Percentiles rank a stretch among this genome's conserved stretches.
Conservation (phyloP, 257 asterid species). For the Apocynum venetum region DNA sequence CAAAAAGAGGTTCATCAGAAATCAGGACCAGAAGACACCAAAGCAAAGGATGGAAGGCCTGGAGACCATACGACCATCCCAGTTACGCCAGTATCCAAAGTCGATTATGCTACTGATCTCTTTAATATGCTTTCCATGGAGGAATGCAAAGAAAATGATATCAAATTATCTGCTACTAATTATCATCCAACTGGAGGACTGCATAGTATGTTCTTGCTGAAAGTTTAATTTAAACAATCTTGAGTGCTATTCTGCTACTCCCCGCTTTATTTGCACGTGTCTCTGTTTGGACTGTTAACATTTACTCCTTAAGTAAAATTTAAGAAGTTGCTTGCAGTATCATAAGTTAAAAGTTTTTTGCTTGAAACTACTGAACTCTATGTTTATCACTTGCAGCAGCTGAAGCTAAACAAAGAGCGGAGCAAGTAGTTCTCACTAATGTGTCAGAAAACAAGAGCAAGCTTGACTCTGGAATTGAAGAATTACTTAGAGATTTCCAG, state of each 20-base stretch:
- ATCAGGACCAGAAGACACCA: background rate
- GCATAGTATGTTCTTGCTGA: constrained; percentile 20
- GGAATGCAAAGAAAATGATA: constrained; percentile 14
- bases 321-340: background rate
- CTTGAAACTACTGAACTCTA: background rate
- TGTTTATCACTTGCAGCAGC: constrained; percentile 12
- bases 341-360: background rate
- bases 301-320: background rate
- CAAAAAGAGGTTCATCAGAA: background rate
- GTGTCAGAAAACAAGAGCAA: constrained; percentile 18
- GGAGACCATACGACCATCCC: constrained; percentile 2
- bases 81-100: constrained; percentile 9
- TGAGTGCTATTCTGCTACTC: background rate
- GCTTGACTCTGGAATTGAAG: constrained; percentile 40
- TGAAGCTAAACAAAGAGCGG: constrained; percentile 5
- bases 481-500: constrained; percentile 31
- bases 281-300: no score
- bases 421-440: constrained; percentile 7
- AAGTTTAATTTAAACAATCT: background rate
- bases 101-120: constrained; percentile 18
- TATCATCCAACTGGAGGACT: constrained; percentile 7
- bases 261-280: background rate
- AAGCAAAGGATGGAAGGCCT: constrained; percentile 7
- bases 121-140: constrained; percentile 19
- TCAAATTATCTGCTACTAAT: constrained; percentile 6